These are phyloP conservation scores for Penicillium lagena DNA, from an alignment of 495 filamentous ascomycete species.

Conservation along the genomic window DNA sequence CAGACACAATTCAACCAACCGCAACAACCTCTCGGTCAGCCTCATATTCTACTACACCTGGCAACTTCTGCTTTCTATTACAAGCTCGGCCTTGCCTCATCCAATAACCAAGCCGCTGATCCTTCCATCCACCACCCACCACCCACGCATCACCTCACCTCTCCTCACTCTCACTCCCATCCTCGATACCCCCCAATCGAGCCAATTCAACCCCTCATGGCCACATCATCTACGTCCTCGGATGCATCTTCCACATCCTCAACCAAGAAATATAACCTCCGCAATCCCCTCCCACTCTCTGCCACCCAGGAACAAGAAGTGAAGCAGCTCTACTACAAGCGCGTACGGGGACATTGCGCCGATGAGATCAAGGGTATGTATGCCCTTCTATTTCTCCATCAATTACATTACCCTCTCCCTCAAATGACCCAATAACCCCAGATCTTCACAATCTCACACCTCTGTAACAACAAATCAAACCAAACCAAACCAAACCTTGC, in stretches of 20 bases:
- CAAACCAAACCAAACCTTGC: not conserved
- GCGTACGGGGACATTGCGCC: slow-evolving; percentile 71
- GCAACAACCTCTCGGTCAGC: not conserved
- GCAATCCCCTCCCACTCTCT: slow-evolving; percentile 88
- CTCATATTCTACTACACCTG: too few species aligned
- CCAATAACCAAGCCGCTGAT: not conserved
- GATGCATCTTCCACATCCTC: slow-evolving; percentile 12
- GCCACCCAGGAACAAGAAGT: slow-evolving; percentile 88
- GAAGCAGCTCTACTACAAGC: slow-evolving; percentile 79
- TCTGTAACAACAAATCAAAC: not conserved
- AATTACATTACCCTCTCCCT: too few species aligned
- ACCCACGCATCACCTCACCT: slow-evolving; percentile 1
- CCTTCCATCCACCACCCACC: not conserved
- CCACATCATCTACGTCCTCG: slow-evolving; percentile 15
- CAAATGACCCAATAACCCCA: too few species aligned
- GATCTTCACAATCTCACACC: not conserved
- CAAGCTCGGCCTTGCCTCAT: too few species aligned
- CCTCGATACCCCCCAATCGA: slow-evolving; percentile 13
- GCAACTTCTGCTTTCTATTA: too few species aligned
- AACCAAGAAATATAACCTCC: slow-evolving; percentile 35
- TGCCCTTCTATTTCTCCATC: slow-evolving; percentile 1
- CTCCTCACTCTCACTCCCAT: slow-evolving; percentile 4
- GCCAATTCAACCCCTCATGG: slow-evolving; percentile 13
- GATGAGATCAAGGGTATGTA: slow-evolving; percentile 76
- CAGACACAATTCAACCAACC: slow-evolving; percentile 1